A percentile compares a stretch with the other conserved stretches of the same genome.
These are phyloP conservation scores for Aquilaria yunnanensis DNA, from an alignment of 345 rosid species.

Conservation along the genomic window DNA sequence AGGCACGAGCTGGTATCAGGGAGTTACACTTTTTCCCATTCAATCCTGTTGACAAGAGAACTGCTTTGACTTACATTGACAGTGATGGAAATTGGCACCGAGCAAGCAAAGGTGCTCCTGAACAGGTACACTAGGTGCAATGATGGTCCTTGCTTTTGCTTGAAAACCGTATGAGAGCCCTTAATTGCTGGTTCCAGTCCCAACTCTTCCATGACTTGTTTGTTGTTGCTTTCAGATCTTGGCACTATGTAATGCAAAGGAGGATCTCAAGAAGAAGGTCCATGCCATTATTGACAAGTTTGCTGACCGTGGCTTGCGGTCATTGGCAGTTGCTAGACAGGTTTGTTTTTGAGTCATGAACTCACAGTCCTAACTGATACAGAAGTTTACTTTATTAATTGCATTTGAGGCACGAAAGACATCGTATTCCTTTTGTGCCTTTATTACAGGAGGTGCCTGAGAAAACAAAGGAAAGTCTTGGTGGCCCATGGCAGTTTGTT, in stretches of 20 bases:
- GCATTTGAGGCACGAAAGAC: too few relatives aligned
- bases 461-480: constrained; percentile 59
- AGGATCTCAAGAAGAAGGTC: constrained; percentile 48
- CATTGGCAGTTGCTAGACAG: constrained; percentile 71
- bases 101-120: constrained; percentile 87
- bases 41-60: constrained; percentile 73
- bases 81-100: constrained; percentile 60
- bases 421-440: neutral
- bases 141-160: neutral
- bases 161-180: neutral
- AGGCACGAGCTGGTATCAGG: constrained; percentile 43
- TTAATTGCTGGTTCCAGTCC: neutral
- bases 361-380: too few relatives aligned
- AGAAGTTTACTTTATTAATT: too few relatives aligned
- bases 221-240: constrained; percentile 33
- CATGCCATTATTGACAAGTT: constrained; percentile 51
- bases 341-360: constrained; percentile 16
- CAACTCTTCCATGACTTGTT: neutral
- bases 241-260: constrained; percentile 45
- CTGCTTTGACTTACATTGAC: constrained; percentile 67
- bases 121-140: constrained; percentile 40
- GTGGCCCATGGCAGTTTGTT: constrained; percentile 69
- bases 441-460: constrained; percentile 54
- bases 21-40: constrained; percentile 77
- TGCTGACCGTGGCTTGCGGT: constrained; percentile 77